A percentile compares a stretch with the other conserved stretches of the same genome.
These are phyloP conservation scores for Lecanicillium sp. DNA, from an alignment of 2,329 filamentous ascomycete species.

Conservation along the genomic window DNA sequence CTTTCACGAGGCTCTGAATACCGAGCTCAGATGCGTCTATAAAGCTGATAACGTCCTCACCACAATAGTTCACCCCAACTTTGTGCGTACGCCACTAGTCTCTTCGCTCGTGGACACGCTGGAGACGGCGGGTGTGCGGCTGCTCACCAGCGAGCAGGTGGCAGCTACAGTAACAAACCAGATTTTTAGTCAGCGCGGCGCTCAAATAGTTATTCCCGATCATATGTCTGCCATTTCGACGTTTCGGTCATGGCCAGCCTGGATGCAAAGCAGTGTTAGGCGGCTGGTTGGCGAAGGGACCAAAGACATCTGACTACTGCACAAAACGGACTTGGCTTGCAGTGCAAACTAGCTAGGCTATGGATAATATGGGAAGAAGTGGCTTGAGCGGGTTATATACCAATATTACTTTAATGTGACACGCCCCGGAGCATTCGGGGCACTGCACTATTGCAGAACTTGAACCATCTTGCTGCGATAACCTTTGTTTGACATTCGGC, in stretches of 20 bases:
- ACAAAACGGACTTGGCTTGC: no score
- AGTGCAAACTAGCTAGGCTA: no score
- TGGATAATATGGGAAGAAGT: no score
- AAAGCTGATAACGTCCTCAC: constrained; percentile 51
- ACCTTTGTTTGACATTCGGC: no score
- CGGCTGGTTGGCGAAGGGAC: neutral
- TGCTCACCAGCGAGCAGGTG: constrained; percentile 21
- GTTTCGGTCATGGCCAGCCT: constrained; percentile 3
- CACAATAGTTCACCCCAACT: constrained; percentile 45
- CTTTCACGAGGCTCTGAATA: constrained; percentile 53
- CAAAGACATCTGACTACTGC: constrained; percentile 6
- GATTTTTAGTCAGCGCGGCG: constrained; percentile 29
- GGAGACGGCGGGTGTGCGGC: constrained; percentile 12
- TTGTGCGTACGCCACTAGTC: constrained; percentile 17
- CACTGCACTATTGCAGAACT: no score
- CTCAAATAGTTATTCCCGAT: constrained; percentile 30
- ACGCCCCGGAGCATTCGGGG: no score
- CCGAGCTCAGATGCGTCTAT: constrained; percentile 45
- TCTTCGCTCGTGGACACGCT: constrained; percentile 14
- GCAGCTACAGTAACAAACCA: constrained; percentile 30
- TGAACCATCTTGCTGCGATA: no score
- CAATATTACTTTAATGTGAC: no score
- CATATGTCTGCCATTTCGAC: constrained; percentile 6
- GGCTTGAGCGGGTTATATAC: no score
- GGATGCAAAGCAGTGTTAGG: constrained; percentile 5